A percentile compares a stretch with the other conserved stretches of the same genome.
Conservation (phyloP, 192 early-diverging fungal species). For the Gaertneriomyces semiglobifer region DNA sequence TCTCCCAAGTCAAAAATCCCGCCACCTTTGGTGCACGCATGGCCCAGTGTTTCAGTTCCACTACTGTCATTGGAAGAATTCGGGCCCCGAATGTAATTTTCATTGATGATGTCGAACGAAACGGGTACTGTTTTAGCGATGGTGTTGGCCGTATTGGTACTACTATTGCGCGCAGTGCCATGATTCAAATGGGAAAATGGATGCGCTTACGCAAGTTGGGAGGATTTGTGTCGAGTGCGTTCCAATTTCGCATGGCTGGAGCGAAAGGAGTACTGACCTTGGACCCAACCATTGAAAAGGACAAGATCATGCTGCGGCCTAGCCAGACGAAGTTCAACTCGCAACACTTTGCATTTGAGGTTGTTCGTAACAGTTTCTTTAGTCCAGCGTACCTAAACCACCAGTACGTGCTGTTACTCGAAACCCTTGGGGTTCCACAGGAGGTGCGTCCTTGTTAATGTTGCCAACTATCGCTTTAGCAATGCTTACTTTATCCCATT, state of each 20-base stretch:
- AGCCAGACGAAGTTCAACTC: slow-evolving; percentile 62
- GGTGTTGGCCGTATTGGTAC: slow-evolving; percentile 66
- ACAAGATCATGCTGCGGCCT: slow-evolving; percentile 53
- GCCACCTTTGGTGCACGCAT: slow-evolving; percentile 67
- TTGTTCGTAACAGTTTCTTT: slow-evolving; percentile 54
- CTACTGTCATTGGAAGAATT: slow-evolving; percentile 47
- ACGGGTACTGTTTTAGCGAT: slow-evolving; percentile 68
- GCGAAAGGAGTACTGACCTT: slow-evolving; percentile 42
- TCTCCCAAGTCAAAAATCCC: slow-evolving; percentile 58
- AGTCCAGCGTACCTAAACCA: slow-evolving; percentile 32
- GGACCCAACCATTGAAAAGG: slow-evolving; percentile 11
- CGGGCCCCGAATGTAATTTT: slow-evolving; percentile 23
- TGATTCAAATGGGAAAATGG: slow-evolving; percentile 24
- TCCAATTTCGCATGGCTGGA: slow-evolving; percentile 68
- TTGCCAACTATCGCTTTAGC: background rate
- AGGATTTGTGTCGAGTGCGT: slow-evolving; percentile 48
- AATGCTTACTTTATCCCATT: background rate
- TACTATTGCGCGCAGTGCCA: slow-evolving; percentile 39
- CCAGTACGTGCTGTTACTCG: slow-evolving; percentile 28
- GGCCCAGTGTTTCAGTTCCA: slow-evolving; percentile 72
- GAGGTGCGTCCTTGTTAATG: background rate
- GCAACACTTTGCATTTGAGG: slow-evolving; percentile 51
- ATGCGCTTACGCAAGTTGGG: background rate
- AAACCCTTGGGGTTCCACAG: slow-evolving; percentile 24
- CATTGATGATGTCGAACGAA: slow-evolving; percentile 56